Percentiles rank a stretch among this genome's conserved stretches.
Conservation (phyloP, 345 rosid species). For the Odontarrhena argentea region DNA sequence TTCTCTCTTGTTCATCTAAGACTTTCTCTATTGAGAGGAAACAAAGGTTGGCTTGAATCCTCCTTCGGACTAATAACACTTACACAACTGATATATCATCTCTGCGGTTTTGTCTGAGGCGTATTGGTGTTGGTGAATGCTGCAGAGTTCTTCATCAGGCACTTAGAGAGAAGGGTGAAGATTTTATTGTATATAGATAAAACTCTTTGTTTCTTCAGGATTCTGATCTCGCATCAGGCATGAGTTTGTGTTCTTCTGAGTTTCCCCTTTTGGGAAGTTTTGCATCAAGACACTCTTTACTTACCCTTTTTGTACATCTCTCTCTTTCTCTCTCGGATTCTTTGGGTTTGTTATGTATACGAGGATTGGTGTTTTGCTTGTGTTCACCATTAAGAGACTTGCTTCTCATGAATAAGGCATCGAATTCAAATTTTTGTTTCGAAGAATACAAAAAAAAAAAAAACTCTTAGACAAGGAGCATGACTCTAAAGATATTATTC, state of each 20-base stretch:
- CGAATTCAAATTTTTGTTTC: not conserved
- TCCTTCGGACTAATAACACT: slow-evolving; percentile 31
- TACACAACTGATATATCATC: slow-evolving; percentile 29
- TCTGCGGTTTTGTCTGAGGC: slow-evolving; percentile 35
- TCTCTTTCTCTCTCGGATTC: slow-evolving; percentile 10
- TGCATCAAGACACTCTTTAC: slow-evolving; percentile 32
- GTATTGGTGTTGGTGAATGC: slow-evolving; percentile 29
- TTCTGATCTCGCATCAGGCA: slow-evolving; percentile 29
- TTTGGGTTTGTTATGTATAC: slow-evolving; percentile 23
- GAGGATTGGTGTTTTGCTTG: slow-evolving; percentile 27
- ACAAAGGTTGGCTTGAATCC: slow-evolving; percentile 28
- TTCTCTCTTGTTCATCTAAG: slow-evolving; percentile 19
- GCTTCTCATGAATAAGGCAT: slow-evolving; percentile 16
- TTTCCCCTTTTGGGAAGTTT: slow-evolving; percentile 44
- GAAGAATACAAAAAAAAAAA: too few species aligned
- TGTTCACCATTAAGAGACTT: slow-evolving; percentile 16
- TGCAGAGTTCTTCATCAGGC: slow-evolving; percentile 30
- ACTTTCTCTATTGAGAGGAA: slow-evolving; percentile 32
- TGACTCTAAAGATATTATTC: not conserved
- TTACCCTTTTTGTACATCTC: slow-evolving; percentile 25
- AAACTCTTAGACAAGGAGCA: too few species aligned
- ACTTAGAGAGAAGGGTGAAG: slow-evolving; percentile 32
- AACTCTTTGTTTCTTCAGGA: slow-evolving; percentile 31
- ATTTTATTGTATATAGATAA: slow-evolving; percentile 37
- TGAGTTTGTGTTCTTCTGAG: slow-evolving; percentile 36